Percentiles rank a stretch among this genome's conserved stretches.
Evolutionary conservation across 2,329 filamentous ascomycete genomes (phyloP).

Genomic region (Pseudocercospora macadamiae): DNA sequence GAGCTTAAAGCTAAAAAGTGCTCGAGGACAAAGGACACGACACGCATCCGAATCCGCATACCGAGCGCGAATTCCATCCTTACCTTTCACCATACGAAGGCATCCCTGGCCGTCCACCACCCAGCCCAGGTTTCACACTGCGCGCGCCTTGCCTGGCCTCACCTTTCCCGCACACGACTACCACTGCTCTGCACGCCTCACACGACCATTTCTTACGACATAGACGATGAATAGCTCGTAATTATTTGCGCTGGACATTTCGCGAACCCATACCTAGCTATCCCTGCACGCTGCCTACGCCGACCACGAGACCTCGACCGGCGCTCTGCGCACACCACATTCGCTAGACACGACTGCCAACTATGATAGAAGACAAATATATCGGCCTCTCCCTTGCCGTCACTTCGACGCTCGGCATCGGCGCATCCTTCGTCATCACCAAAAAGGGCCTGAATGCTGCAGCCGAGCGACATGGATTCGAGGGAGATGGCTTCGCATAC

Average conservation of each 20-base stretch:
- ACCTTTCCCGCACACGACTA: too few relatives aligned
- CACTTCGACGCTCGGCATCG: conserved; percentile 74
- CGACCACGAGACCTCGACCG: background rate
- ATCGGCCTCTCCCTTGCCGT: conserved; percentile 76
- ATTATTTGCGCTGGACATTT: background rate
- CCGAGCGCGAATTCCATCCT: background rate
- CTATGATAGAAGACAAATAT: conserved; percentile 61
- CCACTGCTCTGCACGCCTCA: too few relatives aligned
- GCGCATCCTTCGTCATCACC: conserved; percentile 88
- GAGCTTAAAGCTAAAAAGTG: too few relatives aligned
- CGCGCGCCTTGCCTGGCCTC: background rate
- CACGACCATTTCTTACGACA: too few relatives aligned
- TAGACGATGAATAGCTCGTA: conserved; percentile 3
- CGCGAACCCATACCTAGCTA: background rate
- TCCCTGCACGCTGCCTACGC: background rate
- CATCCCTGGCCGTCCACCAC: background rate
- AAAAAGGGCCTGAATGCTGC: conserved; percentile 97
- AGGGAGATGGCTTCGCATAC: conserved; percentile 95
- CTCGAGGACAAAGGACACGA: too few relatives aligned
- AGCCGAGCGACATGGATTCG: conserved; percentile 89
- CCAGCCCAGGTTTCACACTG: background rate
- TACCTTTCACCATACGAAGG: too few relatives aligned
- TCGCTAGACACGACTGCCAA: conserved; percentile 2
- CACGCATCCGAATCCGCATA: background rate
- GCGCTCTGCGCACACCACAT: conserved; percentile 12